Evolutionary conservation across 371 early-diverging fungal genomes (phyloP), one percentile per base, ranked within the genome.

Genomic region (Mucor velutinosus): DNA sequence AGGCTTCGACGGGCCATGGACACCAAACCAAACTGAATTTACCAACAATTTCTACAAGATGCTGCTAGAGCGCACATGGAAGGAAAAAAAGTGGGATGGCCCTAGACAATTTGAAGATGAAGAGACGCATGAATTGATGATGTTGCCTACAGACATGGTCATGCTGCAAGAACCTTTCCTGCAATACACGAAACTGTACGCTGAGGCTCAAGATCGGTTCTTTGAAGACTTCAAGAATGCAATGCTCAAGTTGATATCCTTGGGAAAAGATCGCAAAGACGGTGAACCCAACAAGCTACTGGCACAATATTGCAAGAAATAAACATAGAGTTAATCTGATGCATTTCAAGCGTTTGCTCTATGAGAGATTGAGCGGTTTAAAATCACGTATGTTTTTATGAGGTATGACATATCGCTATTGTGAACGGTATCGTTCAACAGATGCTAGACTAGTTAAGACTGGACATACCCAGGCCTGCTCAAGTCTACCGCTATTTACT

Each of bases 1-100:
- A 60, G 95, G 95, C 21, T 95, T 77, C 71, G 92, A 91, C 14
- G 95, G 95, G 4, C 93, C 93, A 19, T 94, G 94, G 95, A 93
- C 90, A 29, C 76, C 83, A 66, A 88, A 89, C 10, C 93, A 92
- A n/a, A 93, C 89, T 27, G 75, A 82, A 56, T 95, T 95, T 84
- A 86, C 89, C 67, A 94, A 94, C 80, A 87, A 87, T 67, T 94
- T 88, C 73, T 95, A 72, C 76, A 86, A 83, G 67, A 87, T 80
- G 67, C 79, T 94, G 27, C 76, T 92, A 23, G 69, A 78, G 56
- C 83, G 87, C 69, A 73, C 73, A 27, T 93, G 94, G 93, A 82
- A 80, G 7, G 74, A 51, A 60, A 77, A 76, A 74, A 87, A 90
- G 71, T 90, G 91, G 88, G 79, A 83, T 64, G 93, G 94, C 7